phyloP scores from a whole-genome alignment of 768 basidiomycete species.

The Xerocomus brunneocitrinus region DNA sequence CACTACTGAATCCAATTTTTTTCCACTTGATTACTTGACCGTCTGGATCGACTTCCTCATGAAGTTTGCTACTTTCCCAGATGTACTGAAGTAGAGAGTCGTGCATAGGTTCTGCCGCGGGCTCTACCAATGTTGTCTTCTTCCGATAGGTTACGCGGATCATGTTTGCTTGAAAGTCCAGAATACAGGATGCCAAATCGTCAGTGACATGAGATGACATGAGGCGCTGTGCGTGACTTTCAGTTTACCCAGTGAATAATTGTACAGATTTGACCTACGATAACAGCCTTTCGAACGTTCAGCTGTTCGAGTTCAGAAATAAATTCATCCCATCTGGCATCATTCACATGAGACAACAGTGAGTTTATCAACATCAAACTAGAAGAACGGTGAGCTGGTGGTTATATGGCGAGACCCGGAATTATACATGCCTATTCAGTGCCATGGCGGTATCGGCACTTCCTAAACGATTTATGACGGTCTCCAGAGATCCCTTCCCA shows the following conservation, averaged over 20 bases:
- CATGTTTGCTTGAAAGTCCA: conserved; percentile 87
- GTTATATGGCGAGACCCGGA: not conserved
- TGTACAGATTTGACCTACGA: conserved; percentile 45
- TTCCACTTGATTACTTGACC: conserved; percentile 64
- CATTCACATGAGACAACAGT: conserved; percentile 72
- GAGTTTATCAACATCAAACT: conserved; percentile 92
- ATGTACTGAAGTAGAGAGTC: conserved; percentile 55
- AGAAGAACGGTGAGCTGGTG: conserved; percentile 8
- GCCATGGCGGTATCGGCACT: conserved; percentile 85
- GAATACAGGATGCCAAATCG: conserved; percentile 76
- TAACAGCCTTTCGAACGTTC: conserved; percentile 77
- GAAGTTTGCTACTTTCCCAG: conserved; percentile 60
- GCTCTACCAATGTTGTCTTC: conserved; percentile 75
- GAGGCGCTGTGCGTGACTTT: conserved; percentile 49
- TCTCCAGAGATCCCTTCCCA: conserved; percentile 66
- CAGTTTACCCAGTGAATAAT: conserved; percentile 3
- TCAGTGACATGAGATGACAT: conserved; percentile 81
- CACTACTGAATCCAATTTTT: conserved; percentile 71
- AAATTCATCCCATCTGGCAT: conserved; percentile 75
- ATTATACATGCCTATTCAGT: conserved; percentile 58
- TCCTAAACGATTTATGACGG: conserved; percentile 73
- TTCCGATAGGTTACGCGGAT: conserved; percentile 74
- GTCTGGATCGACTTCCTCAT: conserved; percentile 46
- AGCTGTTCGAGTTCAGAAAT: conserved; percentile 68
- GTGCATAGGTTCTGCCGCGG: conserved; percentile 57